These are phyloP conservation scores for Pyrus betulifolia DNA, from an alignment of 306 rosid species.

Conservation along the genomic window DNA sequence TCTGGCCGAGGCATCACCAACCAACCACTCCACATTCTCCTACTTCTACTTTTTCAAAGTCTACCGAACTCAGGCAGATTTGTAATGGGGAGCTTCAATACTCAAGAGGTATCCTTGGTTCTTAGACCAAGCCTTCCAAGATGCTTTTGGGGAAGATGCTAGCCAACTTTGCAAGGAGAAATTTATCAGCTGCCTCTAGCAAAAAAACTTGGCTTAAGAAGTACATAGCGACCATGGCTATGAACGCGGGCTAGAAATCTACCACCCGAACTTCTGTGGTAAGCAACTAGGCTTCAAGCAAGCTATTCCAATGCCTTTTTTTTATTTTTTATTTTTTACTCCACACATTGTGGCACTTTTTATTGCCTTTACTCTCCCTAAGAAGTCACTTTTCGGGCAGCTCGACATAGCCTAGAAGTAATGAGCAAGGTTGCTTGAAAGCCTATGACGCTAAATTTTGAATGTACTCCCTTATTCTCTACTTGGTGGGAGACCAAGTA, in stretches of 20 bases:
- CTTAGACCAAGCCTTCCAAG: accelerated
- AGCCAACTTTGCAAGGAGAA: no score
- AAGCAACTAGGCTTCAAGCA: accelerated
- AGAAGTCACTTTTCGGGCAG: accelerated
- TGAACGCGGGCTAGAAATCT: accelerated
- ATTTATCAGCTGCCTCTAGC: accelerated
- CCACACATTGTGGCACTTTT: accelerated
- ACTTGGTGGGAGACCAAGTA: no score
- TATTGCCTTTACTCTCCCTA: accelerated
- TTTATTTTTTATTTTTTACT: no score
- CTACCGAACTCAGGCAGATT: accelerated
- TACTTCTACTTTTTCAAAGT: no score
- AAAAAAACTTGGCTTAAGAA: no score
- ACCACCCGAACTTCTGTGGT: no score
- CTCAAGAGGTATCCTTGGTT: accelerated
- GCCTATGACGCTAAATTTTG: accelerated
- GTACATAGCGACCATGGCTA: accelerated
- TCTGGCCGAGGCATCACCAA: no score
- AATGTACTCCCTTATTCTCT: no score
- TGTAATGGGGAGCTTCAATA: accelerated
- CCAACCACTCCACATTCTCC: accelerated
- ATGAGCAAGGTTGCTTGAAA: no score
- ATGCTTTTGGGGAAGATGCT: accelerated
- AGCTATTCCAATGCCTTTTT: accelerated
- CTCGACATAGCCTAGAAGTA: accelerated